A percentile compares a stretch with the other conserved stretches of the same genome.
These are phyloP conservation scores for Coniochaeta prunicola DNA, from an alignment of 2,329 filamentous ascomycete species.

Conservation along the genomic window DNA sequence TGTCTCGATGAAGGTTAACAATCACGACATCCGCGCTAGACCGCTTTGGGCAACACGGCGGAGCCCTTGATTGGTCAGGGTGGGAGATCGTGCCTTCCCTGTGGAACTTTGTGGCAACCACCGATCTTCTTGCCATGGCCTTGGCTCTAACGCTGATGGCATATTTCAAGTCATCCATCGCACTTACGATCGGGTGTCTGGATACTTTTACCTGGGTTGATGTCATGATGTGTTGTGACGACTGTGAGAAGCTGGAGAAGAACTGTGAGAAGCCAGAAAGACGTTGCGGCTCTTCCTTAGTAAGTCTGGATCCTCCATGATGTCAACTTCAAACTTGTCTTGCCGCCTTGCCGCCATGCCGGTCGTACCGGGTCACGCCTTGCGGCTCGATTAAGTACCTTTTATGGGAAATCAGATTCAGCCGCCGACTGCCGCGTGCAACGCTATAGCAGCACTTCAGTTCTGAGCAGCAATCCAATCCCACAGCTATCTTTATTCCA, in stretches of 20 bases:
- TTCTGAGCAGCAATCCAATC: neutral
- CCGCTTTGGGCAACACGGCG: neutral
- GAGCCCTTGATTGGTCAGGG: neutral
- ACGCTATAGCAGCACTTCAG: neutral
- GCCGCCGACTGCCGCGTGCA: neutral
- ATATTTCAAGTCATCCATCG: too few species aligned
- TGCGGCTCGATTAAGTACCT: neutral
- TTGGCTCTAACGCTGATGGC: neutral
- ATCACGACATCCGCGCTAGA: conserved; percentile 4
- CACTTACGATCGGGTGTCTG: too few species aligned
- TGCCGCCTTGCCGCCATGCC: neutral
- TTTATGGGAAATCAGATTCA: neutral
- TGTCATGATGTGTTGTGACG: neutral
- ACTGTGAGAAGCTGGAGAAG: neutral
- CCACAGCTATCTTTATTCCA: too few species aligned
- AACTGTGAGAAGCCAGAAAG: neutral
- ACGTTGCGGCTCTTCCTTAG: neutral
- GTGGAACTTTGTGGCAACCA: neutral
- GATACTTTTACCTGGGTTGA: too few species aligned
- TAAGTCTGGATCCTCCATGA: neutral
- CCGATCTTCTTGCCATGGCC: neutral
- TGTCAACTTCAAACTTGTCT: neutral
- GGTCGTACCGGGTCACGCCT: neutral
- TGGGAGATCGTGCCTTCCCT: neutral
- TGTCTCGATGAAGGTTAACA: neutral